phyloP scores from a whole-genome alignment of 768 basidiomycete species.

The Obba rivulosa region DNA sequence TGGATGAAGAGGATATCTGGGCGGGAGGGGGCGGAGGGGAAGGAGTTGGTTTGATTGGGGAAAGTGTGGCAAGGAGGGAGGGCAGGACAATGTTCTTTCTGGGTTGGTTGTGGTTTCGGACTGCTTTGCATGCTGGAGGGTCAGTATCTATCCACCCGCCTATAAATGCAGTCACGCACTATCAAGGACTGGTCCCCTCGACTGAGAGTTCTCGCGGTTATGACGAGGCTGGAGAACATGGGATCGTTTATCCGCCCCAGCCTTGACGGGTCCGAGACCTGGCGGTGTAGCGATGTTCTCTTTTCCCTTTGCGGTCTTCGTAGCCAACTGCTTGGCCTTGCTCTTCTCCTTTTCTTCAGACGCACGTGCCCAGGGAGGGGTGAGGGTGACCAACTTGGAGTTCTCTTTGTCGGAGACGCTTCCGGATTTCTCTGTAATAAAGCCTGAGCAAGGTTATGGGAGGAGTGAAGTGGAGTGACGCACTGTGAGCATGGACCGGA shows the following conservation, averaged over 20 bases:
- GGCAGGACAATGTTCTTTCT: slow-evolving; percentile 8
- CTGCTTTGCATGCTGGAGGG: not conserved
- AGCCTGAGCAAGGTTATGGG: not conserved
- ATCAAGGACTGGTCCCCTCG: slow-evolving; percentile 21
- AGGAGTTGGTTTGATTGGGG: slow-evolving; percentile 17
- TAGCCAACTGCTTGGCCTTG: slow-evolving; percentile 7
- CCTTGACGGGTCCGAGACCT: not conserved
- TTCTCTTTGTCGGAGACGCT: slow-evolving; percentile 27
- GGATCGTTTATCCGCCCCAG: not conserved
- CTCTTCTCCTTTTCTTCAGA: slow-evolving; percentile 14
- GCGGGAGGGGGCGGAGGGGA: slow-evolving; percentile 6
- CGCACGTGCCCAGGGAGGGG: slow-evolving; percentile 29
- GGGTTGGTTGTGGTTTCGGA: slow-evolving; percentile 6
- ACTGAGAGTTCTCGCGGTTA: slow-evolving; percentile 31
- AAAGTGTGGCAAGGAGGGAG: slow-evolving; percentile 15
- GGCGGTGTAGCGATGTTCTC: slow-evolving; percentile 1
- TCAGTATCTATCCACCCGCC: not conserved
- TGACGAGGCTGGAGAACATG: slow-evolving; percentile 8
- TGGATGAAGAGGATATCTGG: not conserved
- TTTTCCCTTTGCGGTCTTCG: slow-evolving; percentile 9
- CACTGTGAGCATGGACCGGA: slow-evolving; percentile 34
- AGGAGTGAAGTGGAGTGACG: slow-evolving; percentile 20
- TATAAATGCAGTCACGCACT: slow-evolving; percentile 12
- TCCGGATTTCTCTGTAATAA: slow-evolving; percentile 28
- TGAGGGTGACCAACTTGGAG: slow-evolving; percentile 28